Base-by-base conservation (phyloP, 805 yeast species). In the Komagataella populi region DNA sequence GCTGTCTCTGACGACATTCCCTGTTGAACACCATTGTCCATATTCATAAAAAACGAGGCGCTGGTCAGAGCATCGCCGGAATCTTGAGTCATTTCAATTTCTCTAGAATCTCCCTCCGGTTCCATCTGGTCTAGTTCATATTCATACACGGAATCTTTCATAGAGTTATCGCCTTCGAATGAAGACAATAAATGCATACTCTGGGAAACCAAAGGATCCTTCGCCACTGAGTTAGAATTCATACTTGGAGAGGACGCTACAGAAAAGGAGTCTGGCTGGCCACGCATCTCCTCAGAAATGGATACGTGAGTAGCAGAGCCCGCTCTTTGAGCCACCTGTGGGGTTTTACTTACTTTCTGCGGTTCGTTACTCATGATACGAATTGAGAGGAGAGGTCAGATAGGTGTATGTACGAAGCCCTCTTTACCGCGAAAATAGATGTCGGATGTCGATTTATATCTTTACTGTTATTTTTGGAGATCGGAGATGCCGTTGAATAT, bases 141-240 rank as follows among this genome's bases (percentile, higher is more conserved):
- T 16, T 20, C 20, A 8, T 48, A 23, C n/a, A 36, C 51, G 16
- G 24, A 23, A 16, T 39, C 45, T 30, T 45, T 49, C 6, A 45
- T 46, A 3, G 51, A 23, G n/a, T 52, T 45, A 22, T 49, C 50
- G 14, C 50, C 47, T 10, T 51, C 51, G 47, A 57, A 57, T 10
- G 60, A 57, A 2, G 59, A 55, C 22, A 55, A 36, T 20, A 55
- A 39, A 6, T 36, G 47, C 47, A 54, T 44, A 6, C 47, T 39
- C 18, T 50, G 47, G 18, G 48, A 20, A 45, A 7, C n/a, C 36
- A 30, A 30, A 30, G 39, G 39, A 30, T 30, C 39, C 39, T 30
- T 30, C 14, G 39, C 39, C 39, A 30, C 39, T 30, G 39, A 30
- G 39, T 30, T 30, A 30, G 39, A 30, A 30, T 30, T 30, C 14